These are phyloP conservation scores for Cruciata laevipes DNA, from an alignment of 257 asterid genomes.

Conservation along the genomic window DNA sequence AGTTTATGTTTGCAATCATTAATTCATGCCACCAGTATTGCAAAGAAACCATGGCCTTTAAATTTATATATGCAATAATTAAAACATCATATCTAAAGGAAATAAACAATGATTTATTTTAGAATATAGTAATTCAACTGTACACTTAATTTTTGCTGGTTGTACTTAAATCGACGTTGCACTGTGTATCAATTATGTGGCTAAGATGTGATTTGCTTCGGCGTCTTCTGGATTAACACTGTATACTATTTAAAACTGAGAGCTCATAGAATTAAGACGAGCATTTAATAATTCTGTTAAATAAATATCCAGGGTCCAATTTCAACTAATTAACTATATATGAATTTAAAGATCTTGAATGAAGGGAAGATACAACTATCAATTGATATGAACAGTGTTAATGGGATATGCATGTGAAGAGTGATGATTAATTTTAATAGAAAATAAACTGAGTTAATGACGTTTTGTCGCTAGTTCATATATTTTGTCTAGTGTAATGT, in stretches of 20 bases:
- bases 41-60: neutral
- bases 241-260: neutral
- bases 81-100: neutral
- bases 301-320: conserved; percentile 6
- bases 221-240: neutral
- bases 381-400: too few species aligned
- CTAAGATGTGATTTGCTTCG: neutral
- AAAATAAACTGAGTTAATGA: too few species aligned
- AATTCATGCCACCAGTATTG: neutral
- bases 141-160: neutral
- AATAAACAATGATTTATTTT: neutral
- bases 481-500: too few species aligned
- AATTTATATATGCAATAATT: neutral
- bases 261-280: neutral
- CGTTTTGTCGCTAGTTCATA: too few species aligned
- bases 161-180: neutral
- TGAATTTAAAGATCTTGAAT: neutral
- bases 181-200: neutral
- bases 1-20: too few species aligned
- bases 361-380: neutral
- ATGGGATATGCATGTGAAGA: too few species aligned
- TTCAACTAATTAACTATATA: conserved; percentile 1
- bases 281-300: neutral
- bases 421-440: too few species aligned
- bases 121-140: neutral